These are phyloP conservation scores for Globisporangium emineosum DNA, from an alignment of 352 stramenopile species.

Conservation along the genomic window DNA sequence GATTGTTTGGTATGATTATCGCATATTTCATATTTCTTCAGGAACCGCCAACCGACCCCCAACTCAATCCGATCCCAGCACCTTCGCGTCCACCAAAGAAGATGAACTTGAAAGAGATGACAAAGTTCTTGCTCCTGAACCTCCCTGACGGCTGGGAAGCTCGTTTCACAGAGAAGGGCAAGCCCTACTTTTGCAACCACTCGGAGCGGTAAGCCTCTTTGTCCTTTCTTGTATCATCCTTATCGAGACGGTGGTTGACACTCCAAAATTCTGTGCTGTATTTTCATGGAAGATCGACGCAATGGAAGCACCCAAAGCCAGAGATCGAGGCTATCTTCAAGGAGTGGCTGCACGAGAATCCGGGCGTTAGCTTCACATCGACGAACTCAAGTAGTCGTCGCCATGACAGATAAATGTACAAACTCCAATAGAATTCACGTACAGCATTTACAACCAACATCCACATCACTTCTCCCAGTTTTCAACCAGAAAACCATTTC, in stretches of 20 bases:
- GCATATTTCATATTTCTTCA: conserved; percentile 11
- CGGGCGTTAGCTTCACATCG: conserved; percentile 32
- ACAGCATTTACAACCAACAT: conserved; percentile 8
- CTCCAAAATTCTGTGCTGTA: neutral
- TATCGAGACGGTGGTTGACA: neutral
- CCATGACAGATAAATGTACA: conserved; percentile 7
- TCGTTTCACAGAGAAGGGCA: conserved; percentile 76
- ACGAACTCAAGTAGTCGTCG: conserved; percentile 5
- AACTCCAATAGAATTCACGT: conserved; percentile 5
- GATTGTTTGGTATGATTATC: neutral
- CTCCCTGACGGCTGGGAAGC: conserved; percentile 78
- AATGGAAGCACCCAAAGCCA: conserved; percentile 79
- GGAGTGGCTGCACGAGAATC: conserved; percentile 76
- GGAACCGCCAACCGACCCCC: conserved; percentile 17
- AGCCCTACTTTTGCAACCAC: conserved; percentile 84
- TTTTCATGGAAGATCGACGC: conserved; percentile 51
- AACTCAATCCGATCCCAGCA: conserved; percentile 22
- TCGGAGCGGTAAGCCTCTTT: conserved; percentile 40
- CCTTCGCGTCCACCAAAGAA: conserved; percentile 33
- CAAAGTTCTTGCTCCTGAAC: conserved; percentile 62
- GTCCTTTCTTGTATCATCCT: neutral
- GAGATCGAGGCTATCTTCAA: conserved; percentile 74
- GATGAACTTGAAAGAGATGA: conserved; percentile 78
- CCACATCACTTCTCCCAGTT: neutral
- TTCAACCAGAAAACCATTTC: neutral